A percentile compares a stretch with the other conserved stretches of the same genome.
These are phyloP conservation scores for Fusarium sp. DNA, from an alignment of 2,329 filamentous ascomycete species.

Conservation along the genomic window DNA sequence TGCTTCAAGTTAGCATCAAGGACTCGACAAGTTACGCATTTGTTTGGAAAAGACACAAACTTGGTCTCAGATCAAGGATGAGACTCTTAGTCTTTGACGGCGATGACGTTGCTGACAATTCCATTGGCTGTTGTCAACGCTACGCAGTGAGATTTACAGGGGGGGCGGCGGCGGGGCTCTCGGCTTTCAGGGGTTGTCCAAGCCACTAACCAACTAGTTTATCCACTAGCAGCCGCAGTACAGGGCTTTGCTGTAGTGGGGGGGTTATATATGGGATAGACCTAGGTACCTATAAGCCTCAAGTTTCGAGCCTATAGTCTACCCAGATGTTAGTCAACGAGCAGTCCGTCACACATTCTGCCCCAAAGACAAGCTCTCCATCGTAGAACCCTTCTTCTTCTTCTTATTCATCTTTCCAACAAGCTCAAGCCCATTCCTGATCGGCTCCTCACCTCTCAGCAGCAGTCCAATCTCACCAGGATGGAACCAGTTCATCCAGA, in stretches of 20 bases:
- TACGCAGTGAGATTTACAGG: constrained; percentile 5
- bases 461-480: constrained; percentile 44
- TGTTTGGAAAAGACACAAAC: constrained; percentile 5
- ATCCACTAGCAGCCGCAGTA: no score
- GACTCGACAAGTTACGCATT: background rate
- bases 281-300: no score
- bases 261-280: no score
- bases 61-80: constrained; percentile 19
- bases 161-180: no score
- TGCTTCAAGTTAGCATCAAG: background rate
- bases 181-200: background rate
- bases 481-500: constrained; percentile 46
- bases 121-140: constrained; percentile 7
- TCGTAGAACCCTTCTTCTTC: constrained; percentile 7
- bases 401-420: no score
- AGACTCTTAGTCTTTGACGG: background rate
- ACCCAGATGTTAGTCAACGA: no score
- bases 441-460: constrained; percentile 33
- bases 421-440: constrained; percentile 40
- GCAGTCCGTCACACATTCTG: background rate
- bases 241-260: no score
- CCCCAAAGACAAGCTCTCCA: constrained; percentile 32
- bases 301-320: no score
- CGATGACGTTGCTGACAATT: constrained; percentile 15
- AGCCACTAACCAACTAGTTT: no score